Evolutionary conservation across 352 stramenopile species (phyloP), one percentile per base, ranked within the genome.

Genomic region (Pythium vanterpoolii): DNA sequence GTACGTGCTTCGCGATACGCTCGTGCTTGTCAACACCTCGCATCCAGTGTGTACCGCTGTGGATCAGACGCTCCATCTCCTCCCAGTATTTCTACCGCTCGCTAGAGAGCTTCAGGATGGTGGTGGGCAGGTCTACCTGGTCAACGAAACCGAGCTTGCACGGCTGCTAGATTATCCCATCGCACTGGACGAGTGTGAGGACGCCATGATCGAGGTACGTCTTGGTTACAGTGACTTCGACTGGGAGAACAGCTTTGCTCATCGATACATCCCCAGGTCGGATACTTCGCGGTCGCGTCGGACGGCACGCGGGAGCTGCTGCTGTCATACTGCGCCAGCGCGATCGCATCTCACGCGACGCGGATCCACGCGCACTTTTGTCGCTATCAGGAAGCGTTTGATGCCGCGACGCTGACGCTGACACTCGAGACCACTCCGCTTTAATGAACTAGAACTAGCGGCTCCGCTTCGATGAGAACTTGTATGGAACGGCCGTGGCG

Each of bases 181-280:
- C 23, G 74, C 73, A 2, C 63, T 90, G 27, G 81, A 79, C 52
- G 76, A 86, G 34, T 90, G 82, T 42, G 55, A 51, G 14, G 73
- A 67, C 0, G 38, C 62, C 13, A 90, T 89, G 77, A 49, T 89
- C n/a, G 82, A 90, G 80, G 80, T 90, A 40, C 8, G 66, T 65
- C n/a, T 28, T 27, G 5, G n/a, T 10, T 46, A 4, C 13, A 1
- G 2, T 19, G 18, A 18, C 7, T 46, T 18, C 24, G 18, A 14
- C 2, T 27, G 18, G 36, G 18, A 8, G 5, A 49, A 31, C 27
- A 21, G 23, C 52, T 43, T 47, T 55, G 27, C 33, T 38, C 16
- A 14, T 26, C 7, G 2, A 18, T 30, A 21, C n/a, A 28, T 18
- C 1, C n/a, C 11, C 56, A 90, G 77, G 69, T 90, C 33, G 77